These are phyloP conservation scores for Elsinoe arachidis DNA, from an alignment of 2,329 filamentous ascomycete genomes.

Conservation along the genomic window DNA sequence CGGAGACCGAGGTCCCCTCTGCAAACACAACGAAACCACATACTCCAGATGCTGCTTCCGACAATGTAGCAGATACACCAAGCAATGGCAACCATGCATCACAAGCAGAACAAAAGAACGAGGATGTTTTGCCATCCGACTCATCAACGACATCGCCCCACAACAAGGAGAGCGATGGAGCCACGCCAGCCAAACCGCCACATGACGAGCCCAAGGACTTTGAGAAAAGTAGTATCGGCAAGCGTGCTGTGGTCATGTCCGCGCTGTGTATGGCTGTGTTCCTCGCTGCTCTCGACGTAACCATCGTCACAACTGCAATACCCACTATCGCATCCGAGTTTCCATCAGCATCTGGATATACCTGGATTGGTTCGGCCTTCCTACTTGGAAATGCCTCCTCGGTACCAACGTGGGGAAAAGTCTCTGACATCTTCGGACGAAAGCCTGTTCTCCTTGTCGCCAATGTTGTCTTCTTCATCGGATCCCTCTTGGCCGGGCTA, in stretches of 20 bases:
- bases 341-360: constrained; percentile 41
- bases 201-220: constrained; percentile 17
- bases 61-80: background rate
- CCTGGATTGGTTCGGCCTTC: constrained; percentile 47
- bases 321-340: constrained; percentile 51
- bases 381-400: constrained; percentile 41
- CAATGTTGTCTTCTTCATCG: constrained; percentile 54
- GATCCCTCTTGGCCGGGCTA: constrained; percentile 52
- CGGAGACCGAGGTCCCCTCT: background rate
- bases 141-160: background rate
- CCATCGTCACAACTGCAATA: constrained; percentile 54
- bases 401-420: constrained; percentile 53
- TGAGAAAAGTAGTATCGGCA: constrained; percentile 25
- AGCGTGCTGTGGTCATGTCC: constrained; percentile 43
- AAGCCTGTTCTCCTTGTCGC: constrained; percentile 54
- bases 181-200: background rate
- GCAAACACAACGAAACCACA: background rate
- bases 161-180: background rate
- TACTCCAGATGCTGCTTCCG: background rate
- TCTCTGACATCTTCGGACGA: constrained; percentile 59
- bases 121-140: background rate
- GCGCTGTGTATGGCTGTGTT: constrained; percentile 47
- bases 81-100: background rate
- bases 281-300: constrained; percentile 53
- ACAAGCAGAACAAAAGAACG: background rate